phyloP scores from a whole-genome alignment of 306 rosid genomes.

The Elaeagnus macrophylla region DNA sequence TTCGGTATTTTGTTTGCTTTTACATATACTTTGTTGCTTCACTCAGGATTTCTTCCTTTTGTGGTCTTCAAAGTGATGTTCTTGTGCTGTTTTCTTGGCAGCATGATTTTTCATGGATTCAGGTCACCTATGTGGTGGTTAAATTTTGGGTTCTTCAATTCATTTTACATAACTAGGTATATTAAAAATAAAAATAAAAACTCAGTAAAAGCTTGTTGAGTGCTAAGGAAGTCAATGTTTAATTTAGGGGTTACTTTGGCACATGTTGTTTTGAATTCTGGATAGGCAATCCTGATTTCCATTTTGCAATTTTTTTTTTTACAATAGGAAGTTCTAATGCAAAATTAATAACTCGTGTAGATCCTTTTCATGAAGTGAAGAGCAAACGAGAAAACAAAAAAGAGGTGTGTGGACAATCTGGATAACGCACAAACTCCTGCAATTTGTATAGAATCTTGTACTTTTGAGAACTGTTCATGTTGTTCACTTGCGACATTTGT shows the following conservation, averaged over 20 bases:
- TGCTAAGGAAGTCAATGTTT: not conserved
- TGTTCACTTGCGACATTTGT: not conserved
- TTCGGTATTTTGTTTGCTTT: too few relatives aligned
- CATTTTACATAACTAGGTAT: not conserved
- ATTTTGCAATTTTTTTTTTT: not conserved
- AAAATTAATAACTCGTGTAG: slow-evolving; percentile 34
- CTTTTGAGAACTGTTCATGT: not conserved
- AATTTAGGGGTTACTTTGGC: not conserved
- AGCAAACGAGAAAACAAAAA: slow-evolving; percentile 98
- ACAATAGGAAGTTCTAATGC: slow-evolving; percentile 20
- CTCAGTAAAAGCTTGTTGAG: not conserved
- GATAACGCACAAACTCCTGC: slow-evolving; percentile 6
- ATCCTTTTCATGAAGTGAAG: slow-evolving; percentile 99
- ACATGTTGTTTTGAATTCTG: not conserved
- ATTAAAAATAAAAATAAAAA: not conserved
- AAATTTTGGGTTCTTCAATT: not conserved
- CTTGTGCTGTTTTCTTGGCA: not conserved
- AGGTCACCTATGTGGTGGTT: not conserved
- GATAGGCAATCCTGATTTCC: not conserved
- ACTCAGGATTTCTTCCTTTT: not conserved
- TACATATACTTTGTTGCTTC: not conserved
- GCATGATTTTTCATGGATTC: not conserved
- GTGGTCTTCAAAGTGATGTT: not conserved
- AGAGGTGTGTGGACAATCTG: slow-evolving; percentile 45
- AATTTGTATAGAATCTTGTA: not conserved